These are phyloP conservation scores for Talaromyces sp. DNA, from an alignment of 2,329 filamentous ascomycete species.

Conservation along the genomic window DNA sequence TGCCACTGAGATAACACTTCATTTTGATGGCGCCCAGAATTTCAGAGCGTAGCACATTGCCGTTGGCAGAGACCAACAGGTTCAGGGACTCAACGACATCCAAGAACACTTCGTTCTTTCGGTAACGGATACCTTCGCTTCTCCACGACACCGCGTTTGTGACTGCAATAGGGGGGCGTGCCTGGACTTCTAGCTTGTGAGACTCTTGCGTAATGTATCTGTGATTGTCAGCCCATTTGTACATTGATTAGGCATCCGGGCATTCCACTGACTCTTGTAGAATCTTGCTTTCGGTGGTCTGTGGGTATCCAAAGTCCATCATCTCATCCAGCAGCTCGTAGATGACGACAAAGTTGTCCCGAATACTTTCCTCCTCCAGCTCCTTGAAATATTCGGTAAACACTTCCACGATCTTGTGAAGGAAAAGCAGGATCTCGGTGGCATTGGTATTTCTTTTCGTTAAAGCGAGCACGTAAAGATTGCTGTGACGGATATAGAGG, in stretches of 20 bases:
- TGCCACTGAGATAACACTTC: slow-evolving; percentile 98
- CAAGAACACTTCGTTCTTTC: slow-evolving; percentile 98
- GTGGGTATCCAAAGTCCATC: slow-evolving; percentile 99
- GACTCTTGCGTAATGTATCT: slow-evolving; percentile 97
- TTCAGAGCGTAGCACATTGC: slow-evolving; percentile 92
- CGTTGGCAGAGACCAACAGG: slow-evolving; percentile 85
- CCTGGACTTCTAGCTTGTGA: slow-evolving; percentile 95
- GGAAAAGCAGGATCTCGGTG: slow-evolving; percentile 94
- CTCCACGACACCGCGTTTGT: slow-evolving; percentile 98
- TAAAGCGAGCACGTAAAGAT: slow-evolving; percentile 93
- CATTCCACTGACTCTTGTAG: slow-evolving; percentile 65
- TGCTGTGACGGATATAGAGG: slow-evolving; percentile 98
- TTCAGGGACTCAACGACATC: slow-evolving; percentile 97
- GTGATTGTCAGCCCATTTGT: background rate
- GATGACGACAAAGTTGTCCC: slow-evolving; percentile 99
- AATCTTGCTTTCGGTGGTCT: slow-evolving; percentile 98
- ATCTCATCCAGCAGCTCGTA: slow-evolving; percentile 98
- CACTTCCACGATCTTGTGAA: slow-evolving; percentile 96
- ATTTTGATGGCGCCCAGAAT: slow-evolving; percentile 97
- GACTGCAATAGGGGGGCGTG: slow-evolving; percentile 91
- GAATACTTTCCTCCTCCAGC: slow-evolving; percentile 95
- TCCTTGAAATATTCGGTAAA: slow-evolving; percentile 99
- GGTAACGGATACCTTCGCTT: slow-evolving; percentile 94
- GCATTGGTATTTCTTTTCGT: slow-evolving; percentile 99
- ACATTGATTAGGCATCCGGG: background rate